Conservation (phyloP, 768 basidiomycete genomes). For the Hortiboletus campestris region DNA sequence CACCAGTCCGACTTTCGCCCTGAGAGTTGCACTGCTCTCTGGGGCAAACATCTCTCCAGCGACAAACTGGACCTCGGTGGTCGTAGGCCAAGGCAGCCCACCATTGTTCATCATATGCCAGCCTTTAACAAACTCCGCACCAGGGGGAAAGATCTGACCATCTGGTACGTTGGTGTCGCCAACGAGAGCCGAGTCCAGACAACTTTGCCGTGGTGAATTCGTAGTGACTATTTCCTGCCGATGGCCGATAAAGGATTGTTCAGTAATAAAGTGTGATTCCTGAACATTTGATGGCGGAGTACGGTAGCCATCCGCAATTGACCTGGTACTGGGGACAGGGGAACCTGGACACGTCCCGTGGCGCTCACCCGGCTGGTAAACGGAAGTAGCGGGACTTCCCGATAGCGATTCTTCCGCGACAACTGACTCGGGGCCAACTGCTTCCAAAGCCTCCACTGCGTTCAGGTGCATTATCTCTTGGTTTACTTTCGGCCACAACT, state of each 20-base stretch:
- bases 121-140: slow-evolving; percentile 82
- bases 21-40: slow-evolving; percentile 27
- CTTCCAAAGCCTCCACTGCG: slow-evolving; percentile 6
- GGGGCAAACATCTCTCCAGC: slow-evolving; percentile 63
- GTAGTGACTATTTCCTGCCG: background rate
- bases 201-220: background rate
- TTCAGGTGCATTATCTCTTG: slow-evolving; percentile 38
- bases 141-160: slow-evolving; percentile 76
- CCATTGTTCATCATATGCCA: slow-evolving; percentile 78
- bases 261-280: background rate
- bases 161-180: slow-evolving; percentile 70
- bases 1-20: slow-evolving; percentile 54
- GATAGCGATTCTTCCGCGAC: slow-evolving; percentile 31
- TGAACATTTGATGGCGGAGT: slow-evolving; percentile 8
- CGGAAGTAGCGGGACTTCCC: slow-evolving; percentile 22
- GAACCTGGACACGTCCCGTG: slow-evolving; percentile 1
- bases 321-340: slow-evolving; percentile 14
- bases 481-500: slow-evolving; percentile 36
- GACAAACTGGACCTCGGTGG: slow-evolving; percentile 66
- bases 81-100: slow-evolving; percentile 58
- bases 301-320: slow-evolving; percentile 32
- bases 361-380: slow-evolving; percentile 1
- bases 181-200: slow-evolving; percentile 55
- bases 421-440: slow-evolving; percentile 24
- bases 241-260: background rate